These are phyloP conservation scores for Exophiala phaeomuriformis DNA, from an alignment of 2,329 filamentous ascomycete genomes.

Conservation along the genomic window DNA sequence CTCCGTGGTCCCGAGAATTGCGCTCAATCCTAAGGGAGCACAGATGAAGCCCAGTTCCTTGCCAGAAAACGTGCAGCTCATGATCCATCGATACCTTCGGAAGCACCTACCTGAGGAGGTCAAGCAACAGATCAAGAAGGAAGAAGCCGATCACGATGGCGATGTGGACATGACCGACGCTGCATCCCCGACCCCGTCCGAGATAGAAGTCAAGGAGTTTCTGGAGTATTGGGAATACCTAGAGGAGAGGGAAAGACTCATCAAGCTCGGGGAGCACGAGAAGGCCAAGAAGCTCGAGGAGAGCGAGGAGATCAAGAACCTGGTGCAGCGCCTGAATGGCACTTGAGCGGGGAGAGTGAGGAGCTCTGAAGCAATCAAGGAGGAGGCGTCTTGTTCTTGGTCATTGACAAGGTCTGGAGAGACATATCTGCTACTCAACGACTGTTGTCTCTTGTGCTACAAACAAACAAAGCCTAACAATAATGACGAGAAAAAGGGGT, in stretches of 20 bases:
- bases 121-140: not conserved
- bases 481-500: not conserved
- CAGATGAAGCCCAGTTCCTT: not conserved
- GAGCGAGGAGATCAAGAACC: not conserved
- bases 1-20: not conserved
- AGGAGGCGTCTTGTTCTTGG: not conserved
- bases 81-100: slow-evolving; percentile 1
- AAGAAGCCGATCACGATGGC: not conserved
- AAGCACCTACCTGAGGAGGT: slow-evolving; percentile 3
- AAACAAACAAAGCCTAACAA: too few species aligned
- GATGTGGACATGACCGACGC: not conserved
- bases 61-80: not conserved
- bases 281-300: too few species aligned
- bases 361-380: not conserved
- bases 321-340: too few species aligned
- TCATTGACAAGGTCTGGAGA: not conserved
- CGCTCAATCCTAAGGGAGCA: not conserved
- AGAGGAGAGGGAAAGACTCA: too few species aligned
- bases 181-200: not conserved
- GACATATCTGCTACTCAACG: too few species aligned
- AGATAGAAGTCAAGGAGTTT: not conserved
- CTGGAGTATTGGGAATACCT: too few species aligned
- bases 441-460: too few species aligned
- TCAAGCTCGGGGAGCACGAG: too few species aligned
- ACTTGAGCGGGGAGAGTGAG: not conserved